These are phyloP conservation scores for Penicillium sp. DNA, from an alignment of 2,329 filamentous ascomycete species.

Conservation along the genomic window DNA sequence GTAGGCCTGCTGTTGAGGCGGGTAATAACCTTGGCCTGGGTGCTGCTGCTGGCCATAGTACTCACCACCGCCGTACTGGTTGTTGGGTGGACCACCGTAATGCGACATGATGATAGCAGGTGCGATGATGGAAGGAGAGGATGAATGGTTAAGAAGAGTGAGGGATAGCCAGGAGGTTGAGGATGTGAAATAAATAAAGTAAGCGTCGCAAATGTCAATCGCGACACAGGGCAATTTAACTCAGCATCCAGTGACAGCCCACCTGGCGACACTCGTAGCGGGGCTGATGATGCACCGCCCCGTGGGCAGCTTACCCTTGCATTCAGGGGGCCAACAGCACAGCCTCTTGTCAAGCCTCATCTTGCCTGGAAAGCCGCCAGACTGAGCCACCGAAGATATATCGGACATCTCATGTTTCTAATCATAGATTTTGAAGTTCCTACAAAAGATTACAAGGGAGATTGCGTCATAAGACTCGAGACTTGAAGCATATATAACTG, in stretches of 20 bases:
- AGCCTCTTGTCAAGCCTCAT: conserved; percentile 16
- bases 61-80: conserved; percentile 25
- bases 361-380: background rate
- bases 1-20: conserved; percentile 24
- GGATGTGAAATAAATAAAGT: background rate
- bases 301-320: background rate
- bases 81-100: conserved; percentile 25
- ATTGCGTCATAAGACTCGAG: background rate
- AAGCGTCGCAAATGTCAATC: background rate
- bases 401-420: background rate
- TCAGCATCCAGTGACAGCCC: background rate
- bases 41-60: conserved; percentile 27
- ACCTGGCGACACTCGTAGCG: conserved; percentile 1
- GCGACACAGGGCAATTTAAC: background rate
- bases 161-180: background rate
- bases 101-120: conserved; percentile 19
- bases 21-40: conserved; percentile 18
- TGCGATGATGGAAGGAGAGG: background rate
- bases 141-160: background rate
- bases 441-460: too few species aligned
- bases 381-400: background rate
- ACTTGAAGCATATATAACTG: background rate
- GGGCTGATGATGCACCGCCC: conserved; percentile 22
- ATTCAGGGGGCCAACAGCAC: conserved; percentile 13
- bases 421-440: background rate